phyloP scores from a whole-genome alignment of 257 asterid genomes.

The Gentiana dahurica region DNA sequence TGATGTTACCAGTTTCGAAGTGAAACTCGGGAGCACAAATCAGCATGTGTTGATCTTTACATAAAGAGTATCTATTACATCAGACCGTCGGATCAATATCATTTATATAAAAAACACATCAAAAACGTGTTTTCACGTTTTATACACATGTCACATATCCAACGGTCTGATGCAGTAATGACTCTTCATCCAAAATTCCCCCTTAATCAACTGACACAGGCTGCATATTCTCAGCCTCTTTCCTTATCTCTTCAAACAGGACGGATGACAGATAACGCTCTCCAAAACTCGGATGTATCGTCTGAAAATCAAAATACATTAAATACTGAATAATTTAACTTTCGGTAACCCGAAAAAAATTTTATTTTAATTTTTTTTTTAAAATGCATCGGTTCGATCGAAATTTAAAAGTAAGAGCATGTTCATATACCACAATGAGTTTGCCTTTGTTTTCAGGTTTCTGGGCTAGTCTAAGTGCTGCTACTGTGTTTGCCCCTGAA shows the following conservation, averaged over 20 bases:
- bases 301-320: slow-evolving; percentile 30
- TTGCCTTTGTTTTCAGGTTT: slow-evolving; percentile 92
- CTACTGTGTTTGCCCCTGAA: slow-evolving; percentile 94
- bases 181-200: no score
- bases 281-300: slow-evolving; percentile 88
- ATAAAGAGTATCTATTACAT: no score
- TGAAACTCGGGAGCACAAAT: no score
- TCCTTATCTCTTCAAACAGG: slow-evolving; percentile 73
- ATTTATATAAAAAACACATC: no score
- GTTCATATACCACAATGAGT: slow-evolving; percentile 84
- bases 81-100: no score
- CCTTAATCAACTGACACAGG: slow-evolving; percentile 77
- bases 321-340: not conserved
- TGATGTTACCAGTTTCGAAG: no score
- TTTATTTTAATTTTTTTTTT: not conserved
- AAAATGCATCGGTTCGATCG: not conserved
- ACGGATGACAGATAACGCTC: slow-evolving; percentile 87
- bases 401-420: not conserved
- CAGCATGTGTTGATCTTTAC: no score
- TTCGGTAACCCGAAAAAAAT: not conserved
- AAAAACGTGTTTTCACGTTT: no score
- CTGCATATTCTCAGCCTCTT: slow-evolving; percentile 81
- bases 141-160: no score
- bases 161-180: no score
- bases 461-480: slow-evolving; percentile 72